Evolutionary conservation across 140 eudicot genomes (phyloP).

Genomic region (Flaveria floridana): DNA sequence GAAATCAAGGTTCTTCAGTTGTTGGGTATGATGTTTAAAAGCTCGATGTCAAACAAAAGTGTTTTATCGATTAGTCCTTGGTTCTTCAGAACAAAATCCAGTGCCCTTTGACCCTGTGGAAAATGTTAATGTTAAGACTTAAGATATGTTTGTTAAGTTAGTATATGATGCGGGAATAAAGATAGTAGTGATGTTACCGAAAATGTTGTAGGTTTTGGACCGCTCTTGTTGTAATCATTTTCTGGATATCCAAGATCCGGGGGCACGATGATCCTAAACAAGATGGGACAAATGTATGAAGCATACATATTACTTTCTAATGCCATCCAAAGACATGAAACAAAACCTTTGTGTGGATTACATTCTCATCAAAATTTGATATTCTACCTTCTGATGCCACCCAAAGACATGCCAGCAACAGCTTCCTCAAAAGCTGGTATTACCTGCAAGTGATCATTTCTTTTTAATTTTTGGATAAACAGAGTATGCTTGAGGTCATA

Average conservation of each 20-base stretch:
- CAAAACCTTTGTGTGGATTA: not conserved
- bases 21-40: constrained; percentile 23
- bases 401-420: constrained; percentile 84
- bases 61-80: constrained; percentile 97
- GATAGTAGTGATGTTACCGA: constrained; percentile 53
- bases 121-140: constrained; percentile 15
- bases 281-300: constrained; percentile 11
- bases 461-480: not conserved
- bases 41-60: constrained; percentile 65
- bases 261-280: constrained; percentile 88
- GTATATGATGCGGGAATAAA: constrained; percentile 10
- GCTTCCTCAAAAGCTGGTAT: constrained; percentile 99
- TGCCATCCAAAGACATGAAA: not conserved
- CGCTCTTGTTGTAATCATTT: constrained; percentile 77
- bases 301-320: not conserved
- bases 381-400: constrained; percentile 83
- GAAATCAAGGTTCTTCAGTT: constrained; percentile 11
- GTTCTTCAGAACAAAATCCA: constrained; percentile 87
- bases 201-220: constrained; percentile 96
- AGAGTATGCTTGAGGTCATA: not conserved
- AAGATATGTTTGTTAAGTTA: not conserved
- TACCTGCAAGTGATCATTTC: constrained; percentile 44
- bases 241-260: constrained; percentile 98
- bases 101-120: constrained; percentile 92
- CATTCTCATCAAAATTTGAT: not conserved